A percentile compares a stretch with the other conserved stretches of the same genome.
Conservation (phyloP, 176 grass and related monocot genomes). For the Microstegium vimineum region DNA sequence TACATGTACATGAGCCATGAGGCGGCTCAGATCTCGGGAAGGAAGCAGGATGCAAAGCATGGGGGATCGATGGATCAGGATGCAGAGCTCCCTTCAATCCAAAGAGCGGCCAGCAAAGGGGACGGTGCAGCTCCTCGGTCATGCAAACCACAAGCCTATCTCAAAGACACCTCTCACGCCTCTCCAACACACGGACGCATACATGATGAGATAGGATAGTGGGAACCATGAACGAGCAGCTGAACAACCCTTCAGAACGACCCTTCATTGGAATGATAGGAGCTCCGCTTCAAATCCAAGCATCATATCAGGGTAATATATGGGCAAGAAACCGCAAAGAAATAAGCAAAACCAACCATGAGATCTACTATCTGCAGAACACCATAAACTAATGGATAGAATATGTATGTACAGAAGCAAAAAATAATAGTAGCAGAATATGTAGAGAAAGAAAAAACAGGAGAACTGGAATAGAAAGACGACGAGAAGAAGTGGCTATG, state of each 20-base stretch:
- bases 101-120: constrained; percentile 67
- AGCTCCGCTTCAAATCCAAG: constrained; percentile 57
- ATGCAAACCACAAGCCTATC: constrained; percentile 86
- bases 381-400: not conserved
- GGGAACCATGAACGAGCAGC: constrained; percentile 90
- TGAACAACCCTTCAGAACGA: constrained; percentile 26
- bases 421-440: not conserved
- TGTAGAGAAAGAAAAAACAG: not conserved
- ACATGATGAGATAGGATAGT: constrained; percentile 56
- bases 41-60: not conserved
- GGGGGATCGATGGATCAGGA: not conserved
- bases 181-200: not conserved
- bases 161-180: not conserved
- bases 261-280: constrained; percentile 69
- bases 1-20: not conserved
- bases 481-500: not conserved
- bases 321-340: not conserved
- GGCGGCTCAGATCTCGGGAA: not conserved
- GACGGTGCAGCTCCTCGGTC: constrained; percentile 60
- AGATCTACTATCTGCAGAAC: not conserved
- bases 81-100: constrained; percentile 99
- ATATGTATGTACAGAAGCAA: not conserved
- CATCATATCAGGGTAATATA: no score
- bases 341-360: not conserved
- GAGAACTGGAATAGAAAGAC: no score